Evolutionary conservation across 495 filamentous ascomycete genomes (phyloP).

Genomic region (Daldinia loculata): DNA sequence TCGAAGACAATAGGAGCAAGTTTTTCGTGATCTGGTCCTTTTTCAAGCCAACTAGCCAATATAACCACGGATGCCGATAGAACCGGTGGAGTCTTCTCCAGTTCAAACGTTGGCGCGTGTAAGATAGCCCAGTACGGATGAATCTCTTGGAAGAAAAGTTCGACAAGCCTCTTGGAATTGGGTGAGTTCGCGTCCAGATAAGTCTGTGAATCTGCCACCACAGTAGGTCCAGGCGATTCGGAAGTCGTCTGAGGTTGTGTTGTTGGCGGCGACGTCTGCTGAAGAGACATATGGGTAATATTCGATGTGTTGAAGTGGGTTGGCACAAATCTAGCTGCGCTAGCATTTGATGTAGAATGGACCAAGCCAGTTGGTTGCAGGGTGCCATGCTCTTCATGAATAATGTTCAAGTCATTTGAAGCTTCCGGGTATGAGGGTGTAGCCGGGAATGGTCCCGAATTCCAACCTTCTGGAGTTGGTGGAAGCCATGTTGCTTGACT

Average conservation of each 20-base stretch:
- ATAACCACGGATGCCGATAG: constrained; percentile 44
- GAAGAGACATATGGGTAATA: neutral
- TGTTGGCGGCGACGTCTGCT: neutral
- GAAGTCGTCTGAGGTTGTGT: constrained; percentile 5
- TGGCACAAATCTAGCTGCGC: constrained; percentile 1
- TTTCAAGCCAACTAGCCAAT: constrained; percentile 46
- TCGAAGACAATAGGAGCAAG: constrained; percentile 43
- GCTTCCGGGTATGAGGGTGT: constrained; percentile 4
- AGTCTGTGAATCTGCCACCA: constrained; percentile 1
- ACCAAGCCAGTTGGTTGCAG: neutral
- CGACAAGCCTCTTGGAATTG: constrained; percentile 32
- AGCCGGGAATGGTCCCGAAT: constrained; percentile 4
- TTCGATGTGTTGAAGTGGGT: neutral
- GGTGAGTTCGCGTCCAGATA: constrained; percentile 25
- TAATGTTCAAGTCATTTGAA: constrained; percentile 3
- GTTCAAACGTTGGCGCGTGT: constrained; percentile 45
- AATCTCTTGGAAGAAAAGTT: constrained; percentile 42
- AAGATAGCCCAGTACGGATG: constrained; percentile 49
- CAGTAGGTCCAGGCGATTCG: neutral
- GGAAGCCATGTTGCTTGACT: constrained; percentile 20
- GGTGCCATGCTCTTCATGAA: constrained; percentile 6
- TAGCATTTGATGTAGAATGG: constrained; percentile 1
- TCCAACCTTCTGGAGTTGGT: constrained; percentile 21
- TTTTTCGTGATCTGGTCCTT: constrained; percentile 32
- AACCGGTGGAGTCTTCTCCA: constrained; percentile 26